These are phyloP conservation scores for Marasmius fiardii DNA, from an alignment of 1,284 basidiomycete species.

Conservation along the genomic window DNA sequence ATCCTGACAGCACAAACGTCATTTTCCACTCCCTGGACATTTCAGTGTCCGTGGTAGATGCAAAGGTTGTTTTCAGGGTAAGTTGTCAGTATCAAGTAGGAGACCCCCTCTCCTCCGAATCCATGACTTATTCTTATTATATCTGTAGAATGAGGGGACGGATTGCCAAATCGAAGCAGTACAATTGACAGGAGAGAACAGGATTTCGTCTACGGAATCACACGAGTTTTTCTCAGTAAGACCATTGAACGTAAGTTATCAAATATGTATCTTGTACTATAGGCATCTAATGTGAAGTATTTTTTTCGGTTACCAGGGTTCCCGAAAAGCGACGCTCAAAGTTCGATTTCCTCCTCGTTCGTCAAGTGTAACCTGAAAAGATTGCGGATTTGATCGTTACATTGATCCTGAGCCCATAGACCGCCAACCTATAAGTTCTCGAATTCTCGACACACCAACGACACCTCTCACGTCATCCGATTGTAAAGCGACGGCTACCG, in stretches of 20 bases:
- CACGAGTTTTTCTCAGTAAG: not conserved
- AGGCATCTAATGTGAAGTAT: not conserved
- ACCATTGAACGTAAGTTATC: not conserved
- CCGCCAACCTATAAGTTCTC: slow-evolving; percentile 66
- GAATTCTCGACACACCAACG: slow-evolving; percentile 76
- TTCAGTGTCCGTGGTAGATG: not conserved
- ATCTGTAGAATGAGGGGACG: not conserved
- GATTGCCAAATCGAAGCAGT: not conserved
- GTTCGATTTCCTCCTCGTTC: not conserved
- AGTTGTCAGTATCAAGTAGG: not conserved
- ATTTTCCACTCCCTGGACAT: not conserved
- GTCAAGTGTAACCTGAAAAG: not conserved
- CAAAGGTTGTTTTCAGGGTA: not conserved
- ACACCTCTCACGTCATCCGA: slow-evolving; percentile 56
- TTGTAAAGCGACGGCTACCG: slow-evolving; percentile 62
- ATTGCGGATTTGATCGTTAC: not conserved
- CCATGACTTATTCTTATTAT: too few species aligned
- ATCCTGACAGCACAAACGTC: not conserved
- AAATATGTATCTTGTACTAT: not conserved
- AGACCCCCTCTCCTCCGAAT: not conserved
- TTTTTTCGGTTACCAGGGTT: not conserved
- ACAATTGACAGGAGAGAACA: not conserved
- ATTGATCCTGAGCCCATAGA: not conserved
- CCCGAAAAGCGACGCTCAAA: not conserved
- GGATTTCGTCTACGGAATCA: not conserved